Conservation (phyloP, 495 filamentous ascomycete species). For the Daldinia caldariorum region DNA sequence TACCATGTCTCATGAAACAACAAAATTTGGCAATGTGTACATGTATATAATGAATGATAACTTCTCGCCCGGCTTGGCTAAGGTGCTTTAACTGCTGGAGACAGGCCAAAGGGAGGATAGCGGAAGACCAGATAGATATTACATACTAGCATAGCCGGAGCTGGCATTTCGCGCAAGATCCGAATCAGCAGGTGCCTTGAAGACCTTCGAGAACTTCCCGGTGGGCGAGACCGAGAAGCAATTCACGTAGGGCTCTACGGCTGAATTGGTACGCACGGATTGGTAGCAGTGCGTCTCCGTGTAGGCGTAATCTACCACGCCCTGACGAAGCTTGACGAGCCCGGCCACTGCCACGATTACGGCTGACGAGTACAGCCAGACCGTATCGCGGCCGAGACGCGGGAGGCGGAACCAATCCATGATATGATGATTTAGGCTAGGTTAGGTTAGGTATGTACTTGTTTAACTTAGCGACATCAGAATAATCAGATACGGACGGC, state of each 20-base stretch:
- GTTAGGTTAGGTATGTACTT: background rate
- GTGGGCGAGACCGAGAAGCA: conserved; percentile 56
- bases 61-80: background rate
- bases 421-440: conserved; percentile 5
- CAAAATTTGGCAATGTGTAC: background rate
- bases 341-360: conserved; percentile 30
- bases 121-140: background rate
- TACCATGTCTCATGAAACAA: background rate
- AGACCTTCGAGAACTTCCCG: conserved; percentile 49
- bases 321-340: conserved; percentile 29
- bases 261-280: conserved; percentile 51
- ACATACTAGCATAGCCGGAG: conserved; percentile 52
- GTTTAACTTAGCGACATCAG: background rate
- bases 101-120: background rate
- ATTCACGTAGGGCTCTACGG: conserved; percentile 42
- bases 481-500: background rate
- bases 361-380: conserved; percentile 35
- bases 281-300: conserved; percentile 55
- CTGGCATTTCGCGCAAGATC: conserved; percentile 24
- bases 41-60: too few species aligned
- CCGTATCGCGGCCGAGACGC: conserved; percentile 23
- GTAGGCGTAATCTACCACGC: conserved; percentile 21
- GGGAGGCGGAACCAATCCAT: conserved; percentile 36
- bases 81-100: background rate
- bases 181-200: conserved; percentile 27